Conservation (phyloP, 768 basidiomycete species). For the Panellus pusillus region DNA sequence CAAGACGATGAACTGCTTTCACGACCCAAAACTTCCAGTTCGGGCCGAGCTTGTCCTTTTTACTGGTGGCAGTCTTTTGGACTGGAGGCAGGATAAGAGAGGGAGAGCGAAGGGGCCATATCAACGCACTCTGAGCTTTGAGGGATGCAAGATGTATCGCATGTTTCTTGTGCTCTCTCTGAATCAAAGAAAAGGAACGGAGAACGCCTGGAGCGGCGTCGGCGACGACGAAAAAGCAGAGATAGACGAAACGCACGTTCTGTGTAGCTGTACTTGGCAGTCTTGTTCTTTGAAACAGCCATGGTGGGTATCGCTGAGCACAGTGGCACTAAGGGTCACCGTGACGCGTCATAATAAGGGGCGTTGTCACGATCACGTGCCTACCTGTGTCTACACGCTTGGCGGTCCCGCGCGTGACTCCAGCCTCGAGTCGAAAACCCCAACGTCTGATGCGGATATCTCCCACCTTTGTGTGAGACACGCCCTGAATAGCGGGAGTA, state of each 20-base stretch:
- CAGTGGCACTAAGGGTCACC: neutral
- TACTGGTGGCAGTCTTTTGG: constrained; percentile 43
- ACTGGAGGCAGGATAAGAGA: constrained; percentile 29
- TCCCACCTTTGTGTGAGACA: no score
- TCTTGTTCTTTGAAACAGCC: constrained; percentile 32
- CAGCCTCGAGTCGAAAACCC: constrained; percentile 4
- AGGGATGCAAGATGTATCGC: constrained; percentile 46
- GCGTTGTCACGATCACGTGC: constrained; percentile 3
- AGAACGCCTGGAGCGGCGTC: constrained; percentile 42
- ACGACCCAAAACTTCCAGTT: constrained; percentile 50
- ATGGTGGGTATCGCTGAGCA: constrained; percentile 22
- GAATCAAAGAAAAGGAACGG: constrained; percentile 43
- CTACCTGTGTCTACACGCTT: neutral
- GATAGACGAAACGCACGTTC: constrained; percentile 36
- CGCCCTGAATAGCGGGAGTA: no score
- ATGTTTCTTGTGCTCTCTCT: constrained; percentile 45
- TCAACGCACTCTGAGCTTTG: constrained; percentile 41
- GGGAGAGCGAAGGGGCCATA: neutral
- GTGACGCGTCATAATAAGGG: constrained; percentile 13
- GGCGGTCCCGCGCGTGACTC: constrained; percentile 5
- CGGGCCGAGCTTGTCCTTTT: constrained; percentile 47
- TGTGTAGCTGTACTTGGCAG: constrained; percentile 37
- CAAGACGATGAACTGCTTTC: constrained; percentile 45
- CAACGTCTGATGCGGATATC: constrained; percentile 1
- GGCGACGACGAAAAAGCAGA: neutral